These are phyloP conservation scores for Teratosphaeria zuluensis DNA, from an alignment of 2,329 filamentous ascomycete genomes.

Conservation along the genomic window DNA sequence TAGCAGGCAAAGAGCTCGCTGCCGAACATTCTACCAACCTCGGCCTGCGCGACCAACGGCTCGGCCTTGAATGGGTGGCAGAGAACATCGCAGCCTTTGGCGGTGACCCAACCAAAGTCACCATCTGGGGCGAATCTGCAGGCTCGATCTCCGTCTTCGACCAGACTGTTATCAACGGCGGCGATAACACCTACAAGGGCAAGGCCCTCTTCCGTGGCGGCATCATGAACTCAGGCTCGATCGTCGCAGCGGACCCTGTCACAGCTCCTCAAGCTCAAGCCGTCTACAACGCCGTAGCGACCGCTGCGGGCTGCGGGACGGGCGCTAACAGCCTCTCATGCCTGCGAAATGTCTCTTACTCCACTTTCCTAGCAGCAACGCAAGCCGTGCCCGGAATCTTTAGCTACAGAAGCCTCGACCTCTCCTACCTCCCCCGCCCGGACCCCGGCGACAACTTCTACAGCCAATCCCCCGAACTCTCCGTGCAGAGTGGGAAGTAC, in stretches of 20 bases:
- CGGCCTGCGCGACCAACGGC: conserved; percentile 24
- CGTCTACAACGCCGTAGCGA: conserved; percentile 39
- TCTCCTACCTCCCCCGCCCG: conserved; percentile 66
- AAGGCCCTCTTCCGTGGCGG: conserved; percentile 63
- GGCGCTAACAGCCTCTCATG: conserved; percentile 36
- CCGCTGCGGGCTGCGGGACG: conserved; percentile 36
- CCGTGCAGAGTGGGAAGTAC: conserved; percentile 45
- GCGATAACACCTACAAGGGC: conserved; percentile 64
- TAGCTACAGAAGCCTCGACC: conserved; percentile 56
- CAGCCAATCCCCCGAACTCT: conserved; percentile 51
- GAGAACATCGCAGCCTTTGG: conserved; percentile 52
- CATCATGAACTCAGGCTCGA: conserved; percentile 67
- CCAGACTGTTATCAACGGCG: conserved; percentile 65
- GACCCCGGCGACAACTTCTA: conserved; percentile 50
- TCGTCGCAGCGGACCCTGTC: conserved; percentile 50
- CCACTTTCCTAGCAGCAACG: conserved; percentile 48
- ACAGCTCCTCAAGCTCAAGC: conserved; percentile 57
- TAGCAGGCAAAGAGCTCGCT: conserved; percentile 23
- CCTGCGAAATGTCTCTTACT: conserved; percentile 38
- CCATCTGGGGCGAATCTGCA: conserved; percentile 63
- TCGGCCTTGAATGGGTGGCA: conserved; percentile 25
- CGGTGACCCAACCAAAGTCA: conserved; percentile 48
- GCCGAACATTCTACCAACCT: conserved; percentile 27
- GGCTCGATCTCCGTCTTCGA: conserved; percentile 60
- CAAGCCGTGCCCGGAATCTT: conserved; percentile 62